Evolutionary conservation across 2,329 filamentous ascomycete species (phyloP), one percentile per base, ranked within the genome.

Genomic region (Aspergillus texensis): DNA sequence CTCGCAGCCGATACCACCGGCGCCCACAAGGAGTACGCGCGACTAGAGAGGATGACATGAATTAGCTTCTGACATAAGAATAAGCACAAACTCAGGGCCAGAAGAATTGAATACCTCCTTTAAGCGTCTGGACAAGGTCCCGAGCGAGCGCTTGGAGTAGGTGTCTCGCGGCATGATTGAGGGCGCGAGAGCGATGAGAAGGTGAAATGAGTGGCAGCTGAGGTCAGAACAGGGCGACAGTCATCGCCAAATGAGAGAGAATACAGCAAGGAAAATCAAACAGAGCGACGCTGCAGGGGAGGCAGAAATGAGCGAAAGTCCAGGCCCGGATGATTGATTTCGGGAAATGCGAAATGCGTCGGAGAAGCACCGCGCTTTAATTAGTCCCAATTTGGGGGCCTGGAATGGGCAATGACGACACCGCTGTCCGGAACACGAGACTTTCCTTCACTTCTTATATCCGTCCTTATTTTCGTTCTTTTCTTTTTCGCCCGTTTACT

Each of bases 1-100:
- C 81, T 99, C 95, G 81, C 95, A 99, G 71, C 95, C 95, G 75
- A 99, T 99, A 66, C 95, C 95, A 66, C 95, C 95, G 61, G 95
- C 95, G 72, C 95, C 95, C 62, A 99, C 94, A 84, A 99, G 93
- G 63, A 99, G 85, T 59, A 97, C 90, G 67, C 90, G 91, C 65
- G 93, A 87, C 93, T 97, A 80, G 65, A 67, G 62, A 10, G 54
- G 59, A 52, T 19, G 53, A n/a, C 14, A 21, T 16, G 28, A 32
- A 39, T 46, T 55, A 50, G 45, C 24, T 52, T 24, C 16, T 6
- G 30, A 28, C n/a, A 52, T 30, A 45, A 10, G 6, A 26, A 28
- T 34, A n/a, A 12, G 54, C 43, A 14, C 11, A 36, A 54, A 43
- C 39, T 52, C 53, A 54, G 52, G 45, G 64, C 60, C 45, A 50